Evolutionary conservation across 1,284 basidiomycete genomes (phyloP), one percentile per base, ranked within the genome.

Genomic region (Clitocybe nebularis): DNA sequence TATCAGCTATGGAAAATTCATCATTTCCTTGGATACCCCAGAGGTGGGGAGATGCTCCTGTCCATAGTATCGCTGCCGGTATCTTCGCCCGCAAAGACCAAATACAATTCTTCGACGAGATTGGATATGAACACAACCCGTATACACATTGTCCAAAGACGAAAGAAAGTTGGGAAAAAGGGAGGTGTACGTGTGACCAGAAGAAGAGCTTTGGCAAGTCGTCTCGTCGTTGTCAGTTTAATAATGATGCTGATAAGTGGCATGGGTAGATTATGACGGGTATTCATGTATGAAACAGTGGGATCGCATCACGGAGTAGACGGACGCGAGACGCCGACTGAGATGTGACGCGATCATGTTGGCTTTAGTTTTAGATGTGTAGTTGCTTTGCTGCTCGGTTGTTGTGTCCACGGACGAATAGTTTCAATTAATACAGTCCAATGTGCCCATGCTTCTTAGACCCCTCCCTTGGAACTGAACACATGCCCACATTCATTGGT

Each of bases 11-110:
- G 44, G n/a, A n/a, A n/a, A n/a, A n/a, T n/a, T n/a, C n/a, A n/a
- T n/a, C n/a, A n/a, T n/a, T n/a, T n/a, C n/a, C n/a, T 5, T 32
- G 3, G 9, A 29, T 5, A 2, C 14, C 22, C 14, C 49, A 81
- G 74, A 72, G 84, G 30, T 88, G 85, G 86, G 88, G 88, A 33
- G 89, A 92, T 55, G 90, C 90, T 4, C 89, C 88, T 0, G 75
- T 91, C 1, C 88, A 90, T 58, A 84, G 79, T 28, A 86, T 91
- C 46, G 88, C 81, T 1, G 83, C 79, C 0, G 78, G 82, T 0
- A 59, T 90, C 17, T 88, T 91, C 54, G 69, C 75, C 6, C 55
- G 66, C 34, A 80, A 76, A 53, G 67, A 77, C 34, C 72, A 84
- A 54, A 71, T 89, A 20, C 82, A 88, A 54, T 87, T 86, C 65